These are phyloP conservation scores for Salix dunnii DNA, from an alignment of 345 rosid genomes.

Conservation along the genomic window DNA sequence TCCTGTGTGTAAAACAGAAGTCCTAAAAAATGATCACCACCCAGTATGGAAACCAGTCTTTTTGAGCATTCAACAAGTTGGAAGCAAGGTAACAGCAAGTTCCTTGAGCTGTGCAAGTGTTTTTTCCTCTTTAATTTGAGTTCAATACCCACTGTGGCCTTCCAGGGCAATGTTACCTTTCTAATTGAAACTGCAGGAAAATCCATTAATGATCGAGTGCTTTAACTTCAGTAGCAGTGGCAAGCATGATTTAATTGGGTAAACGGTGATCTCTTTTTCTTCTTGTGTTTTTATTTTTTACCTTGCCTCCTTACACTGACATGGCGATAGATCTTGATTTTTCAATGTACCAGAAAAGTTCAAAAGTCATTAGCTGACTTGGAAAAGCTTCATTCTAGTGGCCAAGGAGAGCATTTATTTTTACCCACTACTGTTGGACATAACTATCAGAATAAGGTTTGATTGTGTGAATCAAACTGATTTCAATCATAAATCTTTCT, in stretches of 20 bases:
- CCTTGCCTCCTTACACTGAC: background rate
- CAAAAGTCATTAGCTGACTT: constrained; percentile 72
- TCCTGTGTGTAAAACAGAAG: constrained; percentile 88
- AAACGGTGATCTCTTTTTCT: constrained; percentile 20
- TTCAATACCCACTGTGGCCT: background rate
- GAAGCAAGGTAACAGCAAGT: constrained; percentile 64
- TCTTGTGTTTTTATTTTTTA: constrained; percentile 3
- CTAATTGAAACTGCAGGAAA: constrained; percentile 44
- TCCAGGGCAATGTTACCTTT: constrained; percentile 4
- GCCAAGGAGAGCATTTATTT: constrained; percentile 49
- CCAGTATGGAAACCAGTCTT: constrained; percentile 76
- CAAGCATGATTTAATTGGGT: constrained; percentile 72
- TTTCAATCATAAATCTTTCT: constrained; percentile 2
- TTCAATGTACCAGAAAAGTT: constrained; percentile 51
- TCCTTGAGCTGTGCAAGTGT: background rate
- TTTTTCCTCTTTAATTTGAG: background rate
- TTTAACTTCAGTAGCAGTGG: constrained; percentile 65
- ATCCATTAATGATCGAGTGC: constrained; percentile 59
- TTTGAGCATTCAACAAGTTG: constrained; percentile 80
- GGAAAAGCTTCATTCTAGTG: constrained; percentile 56
- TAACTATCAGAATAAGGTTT: constrained; percentile 58
- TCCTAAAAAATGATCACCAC: constrained; percentile 62
- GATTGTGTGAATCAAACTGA: constrained; percentile 11
- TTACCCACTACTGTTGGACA: constrained; percentile 59
- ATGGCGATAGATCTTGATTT: constrained; percentile 23